These are phyloP conservation scores for Chalciporus sphaerocephalus DNA, from an alignment of 768 basidiomycete genomes.

Conservation along the genomic window DNA sequence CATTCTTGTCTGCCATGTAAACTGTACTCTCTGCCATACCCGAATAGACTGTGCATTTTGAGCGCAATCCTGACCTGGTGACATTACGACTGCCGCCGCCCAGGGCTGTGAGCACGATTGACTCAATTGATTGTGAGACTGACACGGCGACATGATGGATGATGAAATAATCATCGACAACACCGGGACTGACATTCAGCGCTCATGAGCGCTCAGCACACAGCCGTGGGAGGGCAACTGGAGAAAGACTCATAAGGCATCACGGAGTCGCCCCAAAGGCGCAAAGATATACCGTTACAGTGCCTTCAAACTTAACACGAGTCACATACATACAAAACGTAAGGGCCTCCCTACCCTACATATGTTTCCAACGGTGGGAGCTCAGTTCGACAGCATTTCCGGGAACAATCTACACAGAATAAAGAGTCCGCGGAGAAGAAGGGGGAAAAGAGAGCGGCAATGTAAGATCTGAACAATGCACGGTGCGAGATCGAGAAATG, in stretches of 20 bases:
- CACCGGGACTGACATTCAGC: background rate
- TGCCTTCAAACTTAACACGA: background rate
- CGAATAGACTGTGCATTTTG: slow-evolving; percentile 17
- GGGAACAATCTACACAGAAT: background rate
- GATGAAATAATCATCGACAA: background rate
- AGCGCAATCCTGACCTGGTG: background rate
- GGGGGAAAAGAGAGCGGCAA: background rate
- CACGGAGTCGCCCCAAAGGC: background rate
- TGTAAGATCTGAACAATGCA: background rate
- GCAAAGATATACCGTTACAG: background rate
- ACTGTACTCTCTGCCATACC: slow-evolving; percentile 24
- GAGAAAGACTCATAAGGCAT: too few relatives aligned
- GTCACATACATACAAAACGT: slow-evolving; percentile 6
- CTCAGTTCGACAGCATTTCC: background rate
- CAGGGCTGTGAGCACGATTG: background rate
- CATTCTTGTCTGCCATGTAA: slow-evolving; percentile 20
- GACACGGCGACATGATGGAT: background rate
- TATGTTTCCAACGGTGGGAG: slow-evolving; percentile 10
- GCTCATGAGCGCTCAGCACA: too few relatives aligned
- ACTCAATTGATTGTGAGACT: background rate
- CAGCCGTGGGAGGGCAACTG: too few relatives aligned
- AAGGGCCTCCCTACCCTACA: background rate
- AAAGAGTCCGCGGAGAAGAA: slow-evolving; percentile 10
- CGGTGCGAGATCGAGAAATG: background rate
- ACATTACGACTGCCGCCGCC: background rate